Percentiles rank a stretch among this genome's conserved stretches.
Evolutionary conservation across 2,329 filamentous ascomycete genomes (phyloP).

Genomic region (Exophiala calicioides): DNA sequence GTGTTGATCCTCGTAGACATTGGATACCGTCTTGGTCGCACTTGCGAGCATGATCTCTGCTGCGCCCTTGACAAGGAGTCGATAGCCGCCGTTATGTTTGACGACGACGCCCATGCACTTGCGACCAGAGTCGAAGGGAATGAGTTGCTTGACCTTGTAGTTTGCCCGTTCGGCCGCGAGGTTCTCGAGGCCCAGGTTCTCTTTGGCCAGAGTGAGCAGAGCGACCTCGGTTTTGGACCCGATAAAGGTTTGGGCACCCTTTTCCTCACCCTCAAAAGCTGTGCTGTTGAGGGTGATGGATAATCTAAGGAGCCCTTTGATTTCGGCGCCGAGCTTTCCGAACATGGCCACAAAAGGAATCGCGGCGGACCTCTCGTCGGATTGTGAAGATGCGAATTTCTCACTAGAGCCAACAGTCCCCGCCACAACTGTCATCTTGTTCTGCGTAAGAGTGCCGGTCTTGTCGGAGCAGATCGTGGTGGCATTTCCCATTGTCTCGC

Average conservation of each 20-base stretch:
- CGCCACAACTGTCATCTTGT: constrained; percentile 75
- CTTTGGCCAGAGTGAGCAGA: constrained; percentile 67
- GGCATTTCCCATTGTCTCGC: constrained; percentile 79
- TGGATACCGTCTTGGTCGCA: constrained; percentile 37
- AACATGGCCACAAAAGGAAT: constrained; percentile 23
- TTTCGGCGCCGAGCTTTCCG: constrained; percentile 34
- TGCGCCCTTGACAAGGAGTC: constrained; percentile 52
- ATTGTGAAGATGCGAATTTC: constrained; percentile 46
- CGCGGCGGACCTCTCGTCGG: constrained; percentile 15
- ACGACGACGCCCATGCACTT: constrained; percentile 63
- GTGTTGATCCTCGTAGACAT: constrained; percentile 31
- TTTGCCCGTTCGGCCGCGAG: constrained; percentile 64
- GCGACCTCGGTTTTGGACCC: constrained; percentile 79
- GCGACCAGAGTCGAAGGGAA: constrained; percentile 73
- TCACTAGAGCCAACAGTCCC: constrained; percentile 64
- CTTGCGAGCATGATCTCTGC: constrained; percentile 48
- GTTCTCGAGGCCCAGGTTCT: constrained; percentile 65
- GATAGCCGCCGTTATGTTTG: constrained; percentile 42
- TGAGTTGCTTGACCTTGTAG: constrained; percentile 63
- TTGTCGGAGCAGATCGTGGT: constrained; percentile 81
- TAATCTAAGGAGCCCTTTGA: constrained; percentile 42
- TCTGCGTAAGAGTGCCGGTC: constrained; percentile 73
- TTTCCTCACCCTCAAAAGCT: constrained; percentile 73
- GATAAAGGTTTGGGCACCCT: constrained; percentile 66
- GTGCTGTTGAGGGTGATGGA: constrained; percentile 60